Evolutionary conservation across 768 basidiomycete species (phyloP), one percentile per base, ranked within the genome.

Genomic region (Tylopilus sp.): DNA sequence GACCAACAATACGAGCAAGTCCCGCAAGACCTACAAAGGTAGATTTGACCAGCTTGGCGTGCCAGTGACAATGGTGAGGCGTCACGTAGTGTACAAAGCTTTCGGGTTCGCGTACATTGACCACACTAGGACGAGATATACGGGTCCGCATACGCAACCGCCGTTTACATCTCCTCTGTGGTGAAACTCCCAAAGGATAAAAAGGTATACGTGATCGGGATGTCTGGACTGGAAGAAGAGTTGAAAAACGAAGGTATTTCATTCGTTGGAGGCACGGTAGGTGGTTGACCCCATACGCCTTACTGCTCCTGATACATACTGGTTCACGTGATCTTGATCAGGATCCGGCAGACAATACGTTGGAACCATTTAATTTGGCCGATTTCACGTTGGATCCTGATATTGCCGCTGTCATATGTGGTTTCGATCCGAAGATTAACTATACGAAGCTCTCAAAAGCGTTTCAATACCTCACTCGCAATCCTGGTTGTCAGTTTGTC

Each of bases 71-170:
- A 85, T 88, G 62, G 95, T 97, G 70, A 70, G 89, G n/a, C n/a
- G n/a, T n/a, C n/a, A n/a, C n/a, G n/a, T n/a, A n/a, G n/a, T n/a
- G n/a, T n/a, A n/a, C n/a, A n/a, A n/a, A n/a, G n/a, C n/a, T n/a
- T n/a, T n/a, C n/a, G n/a, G n/a, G n/a, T n/a, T n/a, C n/a, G n/a
- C n/a, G n/a, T n/a, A n/a, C n/a, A n/a, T n/a, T n/a, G n/a, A n/a
- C n/a, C n/a, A n/a, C n/a, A n/a, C n/a, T n/a, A 98, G 95, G 91
- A 97, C 53, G 97, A 98, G 67, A 91, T 98, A 47, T 98, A 91
- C 59, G 92, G 95, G 46, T 98, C 95, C 6, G 95, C 94, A 2
- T 98, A 89, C 57, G 87, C 86, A 1, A 74, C 88, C 11, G 88
- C 86, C 0, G 83, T 87, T 30, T 90, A 98, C 70, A 73, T 98